Conservation (phyloP, 768 basidiomycete species). For the Rhizopogon rudus region DNA sequence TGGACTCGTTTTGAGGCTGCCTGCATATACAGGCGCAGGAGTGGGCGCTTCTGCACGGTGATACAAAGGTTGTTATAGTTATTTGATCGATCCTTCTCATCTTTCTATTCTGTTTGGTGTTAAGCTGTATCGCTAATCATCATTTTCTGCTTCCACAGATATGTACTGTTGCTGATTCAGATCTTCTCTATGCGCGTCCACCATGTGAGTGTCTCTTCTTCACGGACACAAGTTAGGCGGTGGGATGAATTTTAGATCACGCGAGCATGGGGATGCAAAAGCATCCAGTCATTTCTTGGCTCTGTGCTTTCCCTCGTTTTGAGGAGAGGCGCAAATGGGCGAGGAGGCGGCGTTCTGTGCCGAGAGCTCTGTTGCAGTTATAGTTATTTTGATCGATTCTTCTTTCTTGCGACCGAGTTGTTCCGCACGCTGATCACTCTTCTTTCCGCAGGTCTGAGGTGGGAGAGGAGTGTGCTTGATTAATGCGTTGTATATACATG, state of each 20-base stretch:
- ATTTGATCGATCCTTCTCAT: constrained; percentile 20
- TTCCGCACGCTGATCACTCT: too few relatives aligned
- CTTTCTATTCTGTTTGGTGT: background rate
- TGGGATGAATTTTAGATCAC: constrained; percentile 21
- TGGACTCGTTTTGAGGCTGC: constrained; percentile 28
- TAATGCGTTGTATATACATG: too few relatives aligned
- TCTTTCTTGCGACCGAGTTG: too few relatives aligned
- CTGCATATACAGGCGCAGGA: constrained; percentile 30
- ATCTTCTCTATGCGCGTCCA: background rate
- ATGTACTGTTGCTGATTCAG: background rate
- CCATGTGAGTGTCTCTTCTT: constrained; percentile 4
- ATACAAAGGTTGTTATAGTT: constrained; percentile 30
- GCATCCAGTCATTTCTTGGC: constrained; percentile 20
- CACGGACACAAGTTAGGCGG: constrained; percentile 7
- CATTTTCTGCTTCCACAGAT: constrained; percentile 7
- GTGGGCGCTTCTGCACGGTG: constrained; percentile 30
- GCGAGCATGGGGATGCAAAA: constrained; percentile 19
- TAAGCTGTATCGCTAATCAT: background rate
- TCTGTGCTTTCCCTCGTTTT: constrained; percentile 20
- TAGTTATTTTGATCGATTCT: too few relatives aligned
- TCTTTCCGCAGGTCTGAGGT: too few relatives aligned
- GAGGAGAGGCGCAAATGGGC: constrained; percentile 20
- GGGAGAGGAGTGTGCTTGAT: too few relatives aligned
- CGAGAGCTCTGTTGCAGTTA: too few relatives aligned
- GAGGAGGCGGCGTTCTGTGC: constrained; percentile 1